A percentile compares a stretch with the other conserved stretches of the same genome.
Evolutionary conservation across 805 yeast species (phyloP).

Genomic region (Candida boleticola): DNA sequence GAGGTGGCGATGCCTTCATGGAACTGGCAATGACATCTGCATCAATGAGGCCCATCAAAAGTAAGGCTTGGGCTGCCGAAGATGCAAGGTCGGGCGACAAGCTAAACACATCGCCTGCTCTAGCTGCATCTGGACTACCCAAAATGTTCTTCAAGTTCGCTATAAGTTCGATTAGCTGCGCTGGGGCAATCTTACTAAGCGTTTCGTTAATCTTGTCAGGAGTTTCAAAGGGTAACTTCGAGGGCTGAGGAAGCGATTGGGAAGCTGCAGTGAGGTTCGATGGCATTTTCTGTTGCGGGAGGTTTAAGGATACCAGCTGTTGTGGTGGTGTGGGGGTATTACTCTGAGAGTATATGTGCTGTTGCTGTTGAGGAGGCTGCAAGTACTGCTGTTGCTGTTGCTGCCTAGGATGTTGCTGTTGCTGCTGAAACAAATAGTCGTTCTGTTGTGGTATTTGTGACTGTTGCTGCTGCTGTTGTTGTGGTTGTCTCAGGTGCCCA

Average conservation of each 20-base stretch:
- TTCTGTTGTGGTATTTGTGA: constrained; percentile 9
- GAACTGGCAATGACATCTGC: constrained; percentile 65
- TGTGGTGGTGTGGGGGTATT: constrained; percentile 4
- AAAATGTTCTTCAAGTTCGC: constrained; percentile 62
- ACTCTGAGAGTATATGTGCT: neutral
- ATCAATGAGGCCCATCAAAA: constrained; percentile 76
- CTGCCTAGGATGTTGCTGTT: neutral
- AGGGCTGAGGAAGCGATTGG: constrained; percentile 50
- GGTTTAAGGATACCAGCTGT: neutral
- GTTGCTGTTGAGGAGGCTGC: neutral
- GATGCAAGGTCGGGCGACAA: constrained; percentile 58
- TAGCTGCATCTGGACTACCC: constrained; percentile 45
- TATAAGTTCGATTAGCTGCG: constrained; percentile 64
- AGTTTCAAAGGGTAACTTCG: constrained; percentile 42
- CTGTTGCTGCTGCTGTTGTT: constrained; percentile 9
- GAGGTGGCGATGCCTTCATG: constrained; percentile 24
- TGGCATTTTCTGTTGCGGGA: constrained; percentile 34
- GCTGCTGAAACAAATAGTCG: no score
- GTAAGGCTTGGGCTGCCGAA: constrained; percentile 69
- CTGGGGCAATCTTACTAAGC: constrained; percentile 64
- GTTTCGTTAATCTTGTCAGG: constrained; percentile 62
- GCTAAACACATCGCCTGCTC: constrained; percentile 54
- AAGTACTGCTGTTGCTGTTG: constrained; percentile 5
- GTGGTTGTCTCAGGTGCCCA: neutral
- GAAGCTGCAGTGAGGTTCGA: constrained; percentile 53